Base-by-base conservation (phyloP, 129 eudicot genomes). In the Calendula officinalis region DNA sequence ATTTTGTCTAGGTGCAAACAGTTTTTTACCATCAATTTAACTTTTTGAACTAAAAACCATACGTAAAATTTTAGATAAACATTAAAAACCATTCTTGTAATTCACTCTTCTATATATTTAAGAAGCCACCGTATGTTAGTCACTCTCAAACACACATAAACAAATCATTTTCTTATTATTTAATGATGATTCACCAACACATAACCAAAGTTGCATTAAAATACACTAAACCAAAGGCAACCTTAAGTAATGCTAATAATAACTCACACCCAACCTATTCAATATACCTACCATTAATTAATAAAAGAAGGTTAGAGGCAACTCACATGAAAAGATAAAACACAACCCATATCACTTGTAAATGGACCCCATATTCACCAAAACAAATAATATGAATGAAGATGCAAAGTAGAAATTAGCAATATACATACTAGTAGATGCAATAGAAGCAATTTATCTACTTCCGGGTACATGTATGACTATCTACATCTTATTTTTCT, bases 201-300 rank as follows among this genome's bases (percentile, higher is more conserved):
- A 54, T 27, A 30, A 10, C 27, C 69, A 49, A 66, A 66, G 48
- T 36, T 50, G 5, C 49, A 4, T 11, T 16, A 36, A 50, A 22
- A 50, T 51, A 8, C 45, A 56, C 64, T 33, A 56, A 38, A 49
- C 37, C 75, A 49, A 70, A 38, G 67, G 30, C 66, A 57, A 22
- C 49, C 14, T 33, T 46, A 60, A 69, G 27, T 10, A 46, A 11
- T 47, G 58, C 48, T 36, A 46, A 15, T 39, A 49, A 70, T 36
- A 71, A 71, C 62, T 39, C 53, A 30, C 55, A 71, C 69, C 75
- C 11, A 71, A 71, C 76, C 13, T 62, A 62, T 51, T 41, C 69
- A 71, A 62, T 62, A 61, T 68, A 44, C 38, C 56, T 34, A 68
- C 47, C 30, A 22, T 22, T 22, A 22, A 68, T 15, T 43, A 14